Evolutionary conservation across 2,329 filamentous ascomycete genomes (phyloP), one percentile per base, ranked within the genome.

Genomic region (Cryphonectria parasitica): DNA sequence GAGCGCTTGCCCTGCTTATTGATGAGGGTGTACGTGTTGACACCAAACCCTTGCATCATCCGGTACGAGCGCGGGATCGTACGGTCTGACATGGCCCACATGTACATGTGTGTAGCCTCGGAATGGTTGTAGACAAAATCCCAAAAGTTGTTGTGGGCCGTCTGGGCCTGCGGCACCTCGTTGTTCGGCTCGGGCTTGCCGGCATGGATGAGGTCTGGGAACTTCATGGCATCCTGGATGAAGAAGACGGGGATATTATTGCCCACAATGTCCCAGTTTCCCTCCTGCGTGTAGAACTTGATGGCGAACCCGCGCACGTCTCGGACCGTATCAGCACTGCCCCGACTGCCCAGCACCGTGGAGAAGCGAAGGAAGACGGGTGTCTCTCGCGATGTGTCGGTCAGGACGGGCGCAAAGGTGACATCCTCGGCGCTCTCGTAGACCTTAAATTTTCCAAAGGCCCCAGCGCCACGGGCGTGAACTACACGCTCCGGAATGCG

Each of bases 41-140:
- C 92, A 68, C 92, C 92, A 70, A 95, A 95, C 0, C 92, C 92
- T 74, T 95, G 91, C 91, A 95, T 94, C 91, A 94, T 94, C 34
- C 92, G 89, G 80, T 86, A 94, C 0, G 90, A 93, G 2, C 91
- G 87, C 1, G 92, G 92, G 69, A 93, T 93, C 0, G 85, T 85
- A 39, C 91, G 86, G 77, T 94, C 92, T 11, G 88, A 91, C 90
- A 94, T 92, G 41, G 89, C 83, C 92, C 92, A 95, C 84, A 92
- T 89, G 75, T 88, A 91, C 90, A 93, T 94, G 78, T 94, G 91
- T 0, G 91, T 93, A 0, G 91, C 87, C 78, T 95, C 91, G 0
- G 88, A 83, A 75, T 94, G 89, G 73, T 90, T 79, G 73, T 83
- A 90, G 56, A 87, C 83, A 75, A 93, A 94, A 76, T 94, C 91